These are phyloP conservation scores for Zymoseptoria brevis DNA, from an alignment of 2,329 filamentous ascomycete genomes.

Conservation along the genomic window DNA sequence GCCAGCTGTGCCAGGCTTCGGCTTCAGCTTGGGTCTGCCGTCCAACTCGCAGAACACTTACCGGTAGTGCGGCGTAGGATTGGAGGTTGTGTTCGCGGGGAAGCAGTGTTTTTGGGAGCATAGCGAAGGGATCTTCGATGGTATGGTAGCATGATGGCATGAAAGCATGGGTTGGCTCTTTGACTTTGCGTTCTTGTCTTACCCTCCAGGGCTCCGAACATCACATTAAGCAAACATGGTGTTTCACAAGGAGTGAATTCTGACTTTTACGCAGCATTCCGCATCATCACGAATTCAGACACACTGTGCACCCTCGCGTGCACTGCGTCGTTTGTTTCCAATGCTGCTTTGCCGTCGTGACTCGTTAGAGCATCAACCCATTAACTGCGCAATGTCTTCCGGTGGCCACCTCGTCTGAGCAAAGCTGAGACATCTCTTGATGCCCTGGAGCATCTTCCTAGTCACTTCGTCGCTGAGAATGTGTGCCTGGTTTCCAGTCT, in stretches of 20 bases:
- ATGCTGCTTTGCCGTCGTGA: neutral
- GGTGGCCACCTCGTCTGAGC: slow-evolving; percentile 95
- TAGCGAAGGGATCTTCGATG: neutral
- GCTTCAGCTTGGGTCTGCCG: slow-evolving; percentile 25
- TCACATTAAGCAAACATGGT: neutral
- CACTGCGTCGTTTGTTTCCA: neutral
- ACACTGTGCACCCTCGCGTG: no score
- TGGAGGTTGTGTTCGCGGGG: neutral
- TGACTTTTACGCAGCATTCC: neutral
- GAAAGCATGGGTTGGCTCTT: neutral
- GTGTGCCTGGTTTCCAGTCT: slow-evolving; percentile 61
- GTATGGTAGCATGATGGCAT: neutral
- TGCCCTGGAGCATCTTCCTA: slow-evolving; percentile 92
- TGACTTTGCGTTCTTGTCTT: neutral
- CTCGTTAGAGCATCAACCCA: slow-evolving; percentile 57
- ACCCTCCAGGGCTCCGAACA: neutral
- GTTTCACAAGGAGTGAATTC: neutral
- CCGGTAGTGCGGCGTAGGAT: neutral
- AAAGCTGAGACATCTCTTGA: slow-evolving; percentile 93
- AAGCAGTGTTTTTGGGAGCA: neutral
- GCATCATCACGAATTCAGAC: no score
- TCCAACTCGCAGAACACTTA: slow-evolving; percentile 11
- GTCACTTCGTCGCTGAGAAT: slow-evolving; percentile 97
- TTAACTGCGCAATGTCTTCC: slow-evolving; percentile 82
- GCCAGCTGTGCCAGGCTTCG: slow-evolving; percentile 34